Evolutionary conservation across 257 asterid species (phyloP), one percentile per base, ranked within the genome.

Genomic region (Solanum pennellii): DNA sequence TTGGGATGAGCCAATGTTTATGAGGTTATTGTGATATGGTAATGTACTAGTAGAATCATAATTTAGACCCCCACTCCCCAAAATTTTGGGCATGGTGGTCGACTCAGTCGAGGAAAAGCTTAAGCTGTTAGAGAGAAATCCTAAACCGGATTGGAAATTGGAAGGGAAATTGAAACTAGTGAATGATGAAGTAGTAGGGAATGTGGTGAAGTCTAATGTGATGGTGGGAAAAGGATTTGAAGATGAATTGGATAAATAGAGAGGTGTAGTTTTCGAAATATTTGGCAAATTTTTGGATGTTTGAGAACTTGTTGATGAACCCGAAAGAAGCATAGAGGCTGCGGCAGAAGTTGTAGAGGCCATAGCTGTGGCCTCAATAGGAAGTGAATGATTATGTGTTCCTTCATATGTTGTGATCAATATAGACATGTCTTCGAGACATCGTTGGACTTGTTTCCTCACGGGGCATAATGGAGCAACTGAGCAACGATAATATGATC

Each of bases 311-410:
- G 98, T 87, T 66, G 98, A 92, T 87, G 82, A 74, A 6, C 97
- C 96, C 21, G 98, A 94, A 89, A 96, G 94, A 91, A 96, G 98
- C 98, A 95, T 94, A 91, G 98, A 91, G 5, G 98, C 99, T 12
- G 98, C 99, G 3, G 99, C 98, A 0, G 98, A 92, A 66, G 99
- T 96, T 83, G 98, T 92, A 90, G 99, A 94, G 71, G 98, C 98
- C 98, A 96, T 94, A 49, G 98, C 98, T 12, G 98, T 94, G 90
- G 98, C 99, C 5, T 98, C 89, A 49, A 88, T 71, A 9, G 98
- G 97, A 31, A 96, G 94, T 59, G 98, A 96, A 88, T 96, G 99
- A 93, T 95, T 93, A 89, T 96, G 99, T 1, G 90, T 91, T 86
- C 99, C 99, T 93, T 96, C 98, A 45, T 96, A 96, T 52, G 98